These are phyloP conservation scores for Aureobasidium sp. DNA, from an alignment of 2,329 filamentous ascomycete genomes.

Conservation along the genomic window DNA sequence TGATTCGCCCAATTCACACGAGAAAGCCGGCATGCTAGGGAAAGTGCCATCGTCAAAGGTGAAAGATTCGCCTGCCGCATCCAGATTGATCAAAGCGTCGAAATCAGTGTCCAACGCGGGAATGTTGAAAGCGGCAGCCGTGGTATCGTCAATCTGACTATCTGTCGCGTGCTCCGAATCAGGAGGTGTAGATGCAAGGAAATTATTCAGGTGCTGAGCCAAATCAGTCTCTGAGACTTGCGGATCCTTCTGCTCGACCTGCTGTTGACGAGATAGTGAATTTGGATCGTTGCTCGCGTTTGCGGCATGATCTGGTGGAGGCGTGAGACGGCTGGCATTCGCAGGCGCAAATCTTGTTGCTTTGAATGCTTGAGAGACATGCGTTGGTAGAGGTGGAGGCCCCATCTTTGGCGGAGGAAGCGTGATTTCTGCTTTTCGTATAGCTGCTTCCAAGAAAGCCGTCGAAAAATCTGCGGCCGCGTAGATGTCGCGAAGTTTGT, in stretches of 20 bases:
- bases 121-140: conserved; percentile 18
- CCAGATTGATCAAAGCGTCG: conserved; percentile 32
- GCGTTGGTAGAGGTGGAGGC: conserved; percentile 1
- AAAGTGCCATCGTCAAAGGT: conserved; percentile 29
- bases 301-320: conserved; percentile 31
- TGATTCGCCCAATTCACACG: too few species aligned
- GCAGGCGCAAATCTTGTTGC: not conserved
- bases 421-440: conserved; percentile 78
- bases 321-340: conserved; percentile 27
- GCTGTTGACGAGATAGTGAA: conserved; percentile 20
- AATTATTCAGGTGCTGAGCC: conserved; percentile 41
- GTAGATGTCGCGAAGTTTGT: conserved; percentile 80
- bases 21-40: conserved; percentile 20
- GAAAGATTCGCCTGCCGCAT: conserved; percentile 30
- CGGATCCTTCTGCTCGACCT: not conserved
- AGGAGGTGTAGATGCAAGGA: conserved; percentile 45
- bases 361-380: conserved; percentile 12
- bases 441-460: conserved; percentile 84
- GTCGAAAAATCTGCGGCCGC: conserved; percentile 94
- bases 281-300: not conserved
- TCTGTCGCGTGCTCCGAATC: conserved; percentile 27
- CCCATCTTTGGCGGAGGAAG: conserved; percentile 38
- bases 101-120: conserved; percentile 32
- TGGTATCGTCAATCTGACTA: conserved; percentile 15
- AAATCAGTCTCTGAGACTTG: conserved; percentile 40